Evolutionary conservation across 495 filamentous ascomycete species (phyloP).

Genomic region (Staphylotrichum tortipilum): DNA sequence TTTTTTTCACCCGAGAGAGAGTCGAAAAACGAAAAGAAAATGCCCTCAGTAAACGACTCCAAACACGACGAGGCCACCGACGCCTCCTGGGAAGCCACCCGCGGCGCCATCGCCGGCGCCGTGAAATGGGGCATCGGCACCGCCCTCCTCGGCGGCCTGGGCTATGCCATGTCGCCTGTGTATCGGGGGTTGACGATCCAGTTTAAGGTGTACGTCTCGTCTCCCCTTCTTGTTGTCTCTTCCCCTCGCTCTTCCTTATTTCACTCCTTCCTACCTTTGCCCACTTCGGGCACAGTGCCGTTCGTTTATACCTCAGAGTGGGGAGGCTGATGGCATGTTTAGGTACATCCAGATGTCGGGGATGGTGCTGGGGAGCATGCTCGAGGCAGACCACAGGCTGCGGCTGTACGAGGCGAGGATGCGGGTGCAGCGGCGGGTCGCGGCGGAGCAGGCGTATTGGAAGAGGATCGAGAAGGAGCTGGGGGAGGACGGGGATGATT

Average conservation of each 20-base stretch:
- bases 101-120: constrained; percentile 52
- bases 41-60: constrained; percentile 30
- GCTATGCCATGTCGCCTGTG: constrained; percentile 55
- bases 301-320: too few relatives aligned
- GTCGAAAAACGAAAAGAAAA: constrained; percentile 5
- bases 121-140: constrained; percentile 56
- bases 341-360: constrained; percentile 78
- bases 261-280: too few relatives aligned
- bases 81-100: constrained; percentile 54
- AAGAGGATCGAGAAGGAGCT: constrained; percentile 38
- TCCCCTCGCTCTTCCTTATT: background rate
- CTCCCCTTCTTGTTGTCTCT: constrained; percentile 1
- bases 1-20: background rate
- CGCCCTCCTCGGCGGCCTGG: constrained; percentile 47
- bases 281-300: too few relatives aligned
- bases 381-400: constrained; percentile 72
- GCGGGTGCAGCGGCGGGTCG: constrained; percentile 54
- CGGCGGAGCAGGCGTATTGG: constrained; percentile 56
- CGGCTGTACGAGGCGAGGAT: constrained; percentile 56
- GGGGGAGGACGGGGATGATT: constrained; percentile 29
- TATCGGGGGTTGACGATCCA: constrained; percentile 79
- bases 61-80: constrained; percentile 50
- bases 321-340: too few relatives aligned
- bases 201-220: constrained; percentile 80
- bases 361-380: constrained; percentile 77